These are phyloP conservation scores for Physcia stellaris DNA, from an alignment of 495 filamentous ascomycete species.

Conservation along the genomic window DNA sequence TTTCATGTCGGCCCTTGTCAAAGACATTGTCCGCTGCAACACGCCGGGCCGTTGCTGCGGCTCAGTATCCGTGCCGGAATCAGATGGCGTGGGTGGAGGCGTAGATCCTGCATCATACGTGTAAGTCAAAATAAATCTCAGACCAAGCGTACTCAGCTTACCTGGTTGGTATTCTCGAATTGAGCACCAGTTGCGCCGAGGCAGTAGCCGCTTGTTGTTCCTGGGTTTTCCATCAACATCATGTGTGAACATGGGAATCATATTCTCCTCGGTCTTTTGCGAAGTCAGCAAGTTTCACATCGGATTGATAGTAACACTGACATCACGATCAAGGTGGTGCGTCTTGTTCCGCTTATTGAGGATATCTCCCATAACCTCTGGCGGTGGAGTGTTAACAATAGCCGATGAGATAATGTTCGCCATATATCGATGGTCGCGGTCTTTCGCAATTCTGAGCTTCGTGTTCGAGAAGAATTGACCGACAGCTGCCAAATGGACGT, in stretches of 20 bases:
- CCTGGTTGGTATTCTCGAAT: constrained; percentile 73
- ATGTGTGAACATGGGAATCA: constrained; percentile 81
- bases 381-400: constrained; percentile 82
- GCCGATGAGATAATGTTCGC: constrained; percentile 80
- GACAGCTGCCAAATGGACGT: constrained; percentile 85
- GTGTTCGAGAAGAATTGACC: constrained; percentile 91
- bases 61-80: constrained; percentile 25
- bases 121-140: constrained; percentile 4
- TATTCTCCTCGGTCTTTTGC: constrained; percentile 64
- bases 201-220: constrained; percentile 85
- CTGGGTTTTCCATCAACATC: constrained; percentile 80
- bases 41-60: constrained; percentile 30
- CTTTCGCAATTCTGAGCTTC: constrained; percentile 59
- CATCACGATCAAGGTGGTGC: constrained; percentile 61
- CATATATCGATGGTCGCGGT: constrained; percentile 90
- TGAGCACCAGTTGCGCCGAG: constrained; percentile 85
- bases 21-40: constrained; percentile 45
- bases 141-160: constrained; percentile 7
- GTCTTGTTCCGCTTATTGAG: constrained; percentile 89
- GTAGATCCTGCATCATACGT: constrained; percentile 29
- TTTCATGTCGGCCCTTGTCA: constrained; percentile 42
- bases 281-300: background rate
- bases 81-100: constrained; percentile 51
- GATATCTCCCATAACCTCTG: constrained; percentile 77
- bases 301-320: background rate